Percentiles rank a stretch among this genome's conserved stretches.
Conservation (phyloP, 2,329 filamentous ascomycete genomes). For the Phaeophleospora eucalypticola region DNA sequence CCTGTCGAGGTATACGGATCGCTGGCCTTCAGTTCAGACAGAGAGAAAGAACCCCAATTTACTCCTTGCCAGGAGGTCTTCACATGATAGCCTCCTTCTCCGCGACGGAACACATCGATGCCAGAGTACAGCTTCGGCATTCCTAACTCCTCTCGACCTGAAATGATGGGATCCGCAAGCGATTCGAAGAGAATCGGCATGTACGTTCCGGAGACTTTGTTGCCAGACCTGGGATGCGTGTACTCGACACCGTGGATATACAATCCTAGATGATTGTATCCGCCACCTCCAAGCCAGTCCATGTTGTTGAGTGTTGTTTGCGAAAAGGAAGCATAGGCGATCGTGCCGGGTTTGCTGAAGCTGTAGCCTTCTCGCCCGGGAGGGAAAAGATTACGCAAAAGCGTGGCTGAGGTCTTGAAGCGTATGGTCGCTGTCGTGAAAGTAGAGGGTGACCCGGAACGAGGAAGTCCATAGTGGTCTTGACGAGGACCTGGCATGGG, state of each 20-base stretch:
- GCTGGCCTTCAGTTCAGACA: conserved; percentile 10
- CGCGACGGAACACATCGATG: conserved; percentile 22
- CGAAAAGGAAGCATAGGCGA: conserved; percentile 37
- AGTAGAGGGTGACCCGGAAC: conserved; percentile 12
- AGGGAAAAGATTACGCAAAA: conserved; percentile 41
- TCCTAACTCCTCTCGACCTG: conserved; percentile 58
- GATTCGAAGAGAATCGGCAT: conserved; percentile 57
- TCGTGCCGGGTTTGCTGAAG: conserved; percentile 37
- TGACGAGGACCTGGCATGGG: conserved; percentile 41
- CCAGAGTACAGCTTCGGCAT: conserved; percentile 50
- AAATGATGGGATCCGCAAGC: conserved; percentile 57
- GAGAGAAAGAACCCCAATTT: conserved; percentile 12
- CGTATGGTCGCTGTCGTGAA: conserved; percentile 40
- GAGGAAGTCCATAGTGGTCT: conserved; percentile 20
- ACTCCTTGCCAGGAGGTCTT: conserved; percentile 17
- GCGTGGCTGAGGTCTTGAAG: conserved; percentile 39
- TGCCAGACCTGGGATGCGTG: conserved; percentile 47
- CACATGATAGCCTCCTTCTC: conserved; percentile 10
- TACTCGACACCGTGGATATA: conserved; percentile 62
- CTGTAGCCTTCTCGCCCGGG: conserved; percentile 27
- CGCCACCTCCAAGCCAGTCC: conserved; percentile 58
- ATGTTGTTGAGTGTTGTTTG: conserved; percentile 44
- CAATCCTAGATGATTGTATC: conserved; percentile 56
- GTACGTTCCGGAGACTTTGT: conserved; percentile 49
- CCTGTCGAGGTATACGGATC: conserved; percentile 6